Evolutionary conservation across 352 stramenopile genomes (phyloP).

Genomic region (Phytopythium cucurbitacearum): DNA sequence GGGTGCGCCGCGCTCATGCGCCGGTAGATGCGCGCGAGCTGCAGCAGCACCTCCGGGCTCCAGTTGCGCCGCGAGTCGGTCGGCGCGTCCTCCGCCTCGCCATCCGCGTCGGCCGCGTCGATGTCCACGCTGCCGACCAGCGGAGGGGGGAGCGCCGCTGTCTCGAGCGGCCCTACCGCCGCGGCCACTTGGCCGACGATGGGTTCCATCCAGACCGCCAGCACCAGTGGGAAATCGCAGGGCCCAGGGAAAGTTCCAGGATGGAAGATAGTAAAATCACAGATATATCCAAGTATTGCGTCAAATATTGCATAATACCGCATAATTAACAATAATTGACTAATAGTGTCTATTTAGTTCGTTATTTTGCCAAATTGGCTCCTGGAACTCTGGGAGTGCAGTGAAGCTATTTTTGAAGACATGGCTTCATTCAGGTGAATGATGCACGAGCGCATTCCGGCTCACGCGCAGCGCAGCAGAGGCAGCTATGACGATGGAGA

Average conservation of each 20-base stretch:
- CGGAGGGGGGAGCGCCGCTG: too few species aligned
- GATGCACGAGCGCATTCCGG: too few species aligned
- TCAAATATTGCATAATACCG: too few species aligned
- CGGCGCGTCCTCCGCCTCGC: conserved; percentile 27
- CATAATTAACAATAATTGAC: too few species aligned
- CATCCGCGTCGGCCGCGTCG: conserved; percentile 10
- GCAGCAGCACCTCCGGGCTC: conserved; percentile 43
- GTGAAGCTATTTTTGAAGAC: conserved; percentile 6
- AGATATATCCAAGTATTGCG: background rate
- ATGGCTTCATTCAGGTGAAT: conserved; percentile 8
- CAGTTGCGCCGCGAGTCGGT: conserved; percentile 50
- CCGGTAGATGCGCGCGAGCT: conserved; percentile 53
- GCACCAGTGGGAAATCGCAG: too few species aligned
- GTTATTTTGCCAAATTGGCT: background rate
- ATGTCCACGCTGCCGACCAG: background rate
- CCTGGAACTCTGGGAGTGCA: background rate
- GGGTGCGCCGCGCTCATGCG: conserved; percentile 32
- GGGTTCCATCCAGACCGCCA: too few species aligned
- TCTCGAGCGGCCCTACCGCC: too few species aligned
- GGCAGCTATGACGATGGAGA: conserved; percentile 8
- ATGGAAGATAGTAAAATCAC: background rate
- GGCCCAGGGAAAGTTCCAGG: too few species aligned
- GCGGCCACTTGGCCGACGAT: too few species aligned
- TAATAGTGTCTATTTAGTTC: too few species aligned
- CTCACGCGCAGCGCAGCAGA: too few species aligned